Base-by-base conservation (phyloP, 164 flowering plant species). In the Piper betle region DNA sequence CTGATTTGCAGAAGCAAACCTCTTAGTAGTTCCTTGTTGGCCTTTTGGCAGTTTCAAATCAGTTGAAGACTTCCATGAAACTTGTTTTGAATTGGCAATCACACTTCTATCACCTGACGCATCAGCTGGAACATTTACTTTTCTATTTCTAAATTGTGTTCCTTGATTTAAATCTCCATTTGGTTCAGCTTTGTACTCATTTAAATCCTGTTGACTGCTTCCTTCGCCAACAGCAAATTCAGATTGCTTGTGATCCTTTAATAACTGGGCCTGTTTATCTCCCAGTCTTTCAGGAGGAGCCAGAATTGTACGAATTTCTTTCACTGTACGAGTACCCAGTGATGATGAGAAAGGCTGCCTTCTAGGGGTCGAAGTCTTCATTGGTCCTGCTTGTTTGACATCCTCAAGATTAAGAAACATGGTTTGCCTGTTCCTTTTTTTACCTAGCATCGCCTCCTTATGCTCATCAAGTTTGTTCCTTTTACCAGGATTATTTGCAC, bases 381-480 rank as follows among this genome's bases (percentile, higher is more conserved):
- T 71, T 9, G 82, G 70, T 2, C 87, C 96, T 62, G 86, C 98
- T 78, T 89, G 94, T 78, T 85, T 90, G 52, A 84, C 87, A 73
- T 88, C 97, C 74, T 90, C 97, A 66, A 88, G 75, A 62, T 86
- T 82, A 64, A 93, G 85, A 72, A 93, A 86, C 87, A 90, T 69
- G 0, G 94, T 90, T 75, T 90, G 96, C 61, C 97, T 79, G 58
- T 58, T 81, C 11, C 94, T 88, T 69, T 88, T 93, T 72, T 86
- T 93, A 50, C 99, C 99, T 17, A 86, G 77, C 96, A 84, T 88
- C 55, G 84, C 91, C 71, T 88, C 96, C 68, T 83, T 86, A 37
- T 83, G 86, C 43, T 79, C 82, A 69, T 93, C 97, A 58, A 88
- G 62, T 75, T 81, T 90, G 40, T 75, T 80, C 71, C 82, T 86